Base-by-base conservation (phyloP, 805 yeast species). In the Starmerella bombicola region DNA sequence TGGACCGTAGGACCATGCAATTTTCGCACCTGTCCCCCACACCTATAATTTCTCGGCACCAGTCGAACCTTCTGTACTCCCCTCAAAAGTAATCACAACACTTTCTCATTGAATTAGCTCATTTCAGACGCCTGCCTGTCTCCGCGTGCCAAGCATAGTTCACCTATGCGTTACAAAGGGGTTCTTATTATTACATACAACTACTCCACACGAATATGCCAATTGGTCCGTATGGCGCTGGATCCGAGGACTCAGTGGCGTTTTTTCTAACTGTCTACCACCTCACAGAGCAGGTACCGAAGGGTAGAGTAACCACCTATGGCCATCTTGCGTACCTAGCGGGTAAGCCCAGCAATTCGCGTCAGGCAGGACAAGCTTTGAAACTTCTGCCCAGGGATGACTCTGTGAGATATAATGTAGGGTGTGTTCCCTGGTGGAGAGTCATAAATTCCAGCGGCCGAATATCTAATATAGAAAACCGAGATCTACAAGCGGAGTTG, bases 371-470 rank as follows among this genome's bases (percentile, higher is more conserved):
- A 0, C 68, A 70, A 24, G 71, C 85, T 0, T 60, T 81, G 44
- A 81, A 80, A 57, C 63, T 70, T 35, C 62, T 74, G 12, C 65
- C 67, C 24, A 46, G 39, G 7, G 37, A 46, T 40, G 34, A 41
- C 3, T 40, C 29, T n/a, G 47, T 44, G 5, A 51, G 49, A 25
- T 59, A 59, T 48, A 58, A 61, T 40, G 37, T 52, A 8, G 57
- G 49, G 2, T 62, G 61, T 8, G 69, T 80, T 12, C 88, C 88
- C 3, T 81, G 93, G 93, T 80, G 88, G 88, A 60, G 93, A 26
- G 80, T 81, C 1, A 63, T 81, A 8, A 68, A 70, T 19, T 64
- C 80, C n/a, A 59, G 70, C 15, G 91, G 91, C 0, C 63, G 59
- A 16, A 74, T 80, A 2, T 71, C 84, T 4, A 69, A 70, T 55